Evolutionary conservation across 2,329 filamentous ascomycete species (phyloP), one percentile per base, ranked within the genome.

Genomic region (Cytospora piceicola): DNA sequence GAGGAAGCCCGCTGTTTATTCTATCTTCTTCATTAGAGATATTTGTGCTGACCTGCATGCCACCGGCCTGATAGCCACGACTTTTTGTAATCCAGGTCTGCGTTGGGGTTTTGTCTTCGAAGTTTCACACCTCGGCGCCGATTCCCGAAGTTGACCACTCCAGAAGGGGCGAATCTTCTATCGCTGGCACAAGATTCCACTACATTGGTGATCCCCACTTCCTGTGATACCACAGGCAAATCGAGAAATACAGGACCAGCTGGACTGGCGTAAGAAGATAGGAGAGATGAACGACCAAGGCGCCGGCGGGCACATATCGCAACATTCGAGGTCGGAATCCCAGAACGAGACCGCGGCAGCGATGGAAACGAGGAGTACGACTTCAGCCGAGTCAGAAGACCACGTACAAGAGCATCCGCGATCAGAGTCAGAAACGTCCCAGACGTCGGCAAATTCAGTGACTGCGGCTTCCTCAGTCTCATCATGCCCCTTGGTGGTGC

Each of bases 221-320:
- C 51, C 30, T 55, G 61, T 34, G 42, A 39, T 42, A 56, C 39
- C 42, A 22, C 54, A 17, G 42, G 42, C 20, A 46, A 51, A 24
- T 24, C 22, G 56, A 60, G 63, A 32, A 29, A 58, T 52, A 42
- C 53, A 42, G 30, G 27, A 52, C 63, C 54, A 60, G 66, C 58
- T 52, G 58, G 63, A 29, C 54, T 54, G 36, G 46, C 30, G 49
- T 46, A 42, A n/a, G 9, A 22, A 22, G 17, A 20, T 22, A 29
- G 32, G 24, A 56, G 81, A 78, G 72, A 77, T 81, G 75, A 78
- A 77, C 69, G 80, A 84, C 69, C 82, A 84, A 74, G 79, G 79
- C 61, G 77, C 80, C 65, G 80, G 80, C 73, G 75, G 72, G 61
- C 71, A 74, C 70, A 73, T 77, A 67, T 72, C 81, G 71, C 70